Evolutionary conservation across 1,284 basidiomycete species (phyloP), one percentile per base, ranked within the genome.

Genomic region (Trametes pubescens): DNA sequence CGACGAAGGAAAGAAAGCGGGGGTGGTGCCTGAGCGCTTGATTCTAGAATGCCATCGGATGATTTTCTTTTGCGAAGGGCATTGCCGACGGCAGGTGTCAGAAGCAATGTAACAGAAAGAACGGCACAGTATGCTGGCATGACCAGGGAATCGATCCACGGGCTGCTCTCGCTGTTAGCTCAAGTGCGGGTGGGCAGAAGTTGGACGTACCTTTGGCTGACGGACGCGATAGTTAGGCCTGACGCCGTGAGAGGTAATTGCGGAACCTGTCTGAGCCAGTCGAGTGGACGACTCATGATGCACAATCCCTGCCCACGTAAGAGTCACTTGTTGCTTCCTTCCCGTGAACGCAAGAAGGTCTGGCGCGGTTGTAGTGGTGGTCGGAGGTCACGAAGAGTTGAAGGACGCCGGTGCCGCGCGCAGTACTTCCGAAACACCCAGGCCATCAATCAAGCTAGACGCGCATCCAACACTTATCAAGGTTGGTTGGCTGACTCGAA

Each of bases 131-230:
- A 67, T 1, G 49, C 60, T 2, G 65, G 59, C 9, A 64, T 43
- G 22, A 56, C 18, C 21, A 62, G 47, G 11, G 62, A 57, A 35
- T 67, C 62, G 1, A 61, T 43, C 62, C 59, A 67, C 8, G 35
- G 32, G 35, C 65, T 67, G 48, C 35, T 2, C 4, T 6, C 21
- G 43, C n/a, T 10, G 14, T 47, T 16, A 21, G 18, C 32, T 8
- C 18, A 24, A 43, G 14, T 43, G 16, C 40, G 35, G 26, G 35
- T 2, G 40, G 11, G 7, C 14, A 29, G 7, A 16, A 8, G 7
- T 6, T 14, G n/a, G 11, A 61, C 63, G 9, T 22, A 65, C 64
- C 51, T 61, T 14, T 43, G 35, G 29, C 48, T 44, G 8, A 53
- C 51, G 14, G 56, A 58, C 35, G 59, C 59, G 37, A 65, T 22